A percentile compares a stretch with the other conserved stretches of the same genome.
Conservation (phyloP, 148 eudicot species). For the Spergularia bocconei region DNA sequence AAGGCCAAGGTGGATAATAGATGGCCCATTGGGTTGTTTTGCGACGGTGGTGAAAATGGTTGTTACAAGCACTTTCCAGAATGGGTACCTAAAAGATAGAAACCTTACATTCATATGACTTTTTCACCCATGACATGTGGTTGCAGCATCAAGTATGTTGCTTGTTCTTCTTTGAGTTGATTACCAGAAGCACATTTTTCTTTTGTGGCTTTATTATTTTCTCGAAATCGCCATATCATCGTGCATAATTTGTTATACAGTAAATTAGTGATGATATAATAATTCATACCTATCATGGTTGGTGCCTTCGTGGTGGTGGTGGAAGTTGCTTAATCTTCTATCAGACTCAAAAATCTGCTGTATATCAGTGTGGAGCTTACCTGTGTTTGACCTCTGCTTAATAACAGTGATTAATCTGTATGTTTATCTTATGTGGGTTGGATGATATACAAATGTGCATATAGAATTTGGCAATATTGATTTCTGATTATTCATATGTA, state of each 20-base stretch:
- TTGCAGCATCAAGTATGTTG: background rate
- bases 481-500: background rate
- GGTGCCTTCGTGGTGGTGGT: background rate
- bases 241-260: no score
- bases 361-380: background rate
- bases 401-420: background rate
- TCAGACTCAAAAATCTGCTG: background rate
- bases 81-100: background rate
- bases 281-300: no score
- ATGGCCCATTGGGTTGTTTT: no score
- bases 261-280: no score
- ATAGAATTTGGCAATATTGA: background rate
- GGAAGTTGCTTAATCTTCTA: background rate
- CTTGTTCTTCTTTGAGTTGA: background rate
- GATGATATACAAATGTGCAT: background rate
- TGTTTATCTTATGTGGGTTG: background rate
- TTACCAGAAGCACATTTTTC: background rate
- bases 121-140: background rate
- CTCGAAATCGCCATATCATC: no score
- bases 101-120: background rate
- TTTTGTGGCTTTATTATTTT: no score
- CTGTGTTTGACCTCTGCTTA: background rate
- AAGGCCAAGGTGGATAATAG: no score
- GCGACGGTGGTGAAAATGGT: no score
- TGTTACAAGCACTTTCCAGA: background rate